These are phyloP conservation scores for Wickerhamomyces mucosus DNA, from an alignment of 805 yeast species.

Conservation along the genomic window DNA sequence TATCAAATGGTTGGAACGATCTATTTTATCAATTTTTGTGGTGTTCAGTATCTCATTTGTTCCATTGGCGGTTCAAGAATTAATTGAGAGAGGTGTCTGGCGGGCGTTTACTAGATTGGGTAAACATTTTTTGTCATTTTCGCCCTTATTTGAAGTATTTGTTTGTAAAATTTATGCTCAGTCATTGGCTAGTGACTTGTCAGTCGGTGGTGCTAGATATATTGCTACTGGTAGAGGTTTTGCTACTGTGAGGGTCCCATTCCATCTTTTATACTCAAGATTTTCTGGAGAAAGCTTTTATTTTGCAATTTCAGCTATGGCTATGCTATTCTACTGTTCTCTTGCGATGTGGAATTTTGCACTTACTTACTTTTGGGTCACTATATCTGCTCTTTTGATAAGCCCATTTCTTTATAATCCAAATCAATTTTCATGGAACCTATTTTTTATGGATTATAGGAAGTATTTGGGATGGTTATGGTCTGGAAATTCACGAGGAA, in stretches of 20 bases:
- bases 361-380: constrained; percentile 55
- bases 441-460: constrained; percentile 52
- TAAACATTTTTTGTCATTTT: constrained; percentile 60
- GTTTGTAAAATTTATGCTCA: constrained; percentile 70
- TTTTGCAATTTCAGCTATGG: constrained; percentile 45
- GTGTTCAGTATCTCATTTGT: constrained; percentile 68
- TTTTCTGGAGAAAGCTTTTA: constrained; percentile 62
- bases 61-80: constrained; percentile 69
- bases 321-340: constrained; percentile 47
- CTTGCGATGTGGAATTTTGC: constrained; percentile 53
- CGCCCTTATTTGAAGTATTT: constrained; percentile 74
- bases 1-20: constrained; percentile 66
- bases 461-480: constrained; percentile 33
- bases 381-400: constrained; percentile 41
- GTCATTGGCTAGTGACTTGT: constrained; percentile 55
- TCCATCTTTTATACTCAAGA: constrained; percentile 54
- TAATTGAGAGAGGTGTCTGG: constrained; percentile 69
- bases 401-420: constrained; percentile 61
- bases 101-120: constrained; percentile 52
- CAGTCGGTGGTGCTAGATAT: constrained; percentile 75
- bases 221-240: constrained; percentile 80
- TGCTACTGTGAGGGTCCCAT: constrained; percentile 65
- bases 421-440: constrained; percentile 53
- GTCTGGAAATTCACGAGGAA: constrained; percentile 36
- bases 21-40: constrained; percentile 62